Conservation (phyloP, 805 yeast species). For the Myxozyma mucilagina region DNA sequence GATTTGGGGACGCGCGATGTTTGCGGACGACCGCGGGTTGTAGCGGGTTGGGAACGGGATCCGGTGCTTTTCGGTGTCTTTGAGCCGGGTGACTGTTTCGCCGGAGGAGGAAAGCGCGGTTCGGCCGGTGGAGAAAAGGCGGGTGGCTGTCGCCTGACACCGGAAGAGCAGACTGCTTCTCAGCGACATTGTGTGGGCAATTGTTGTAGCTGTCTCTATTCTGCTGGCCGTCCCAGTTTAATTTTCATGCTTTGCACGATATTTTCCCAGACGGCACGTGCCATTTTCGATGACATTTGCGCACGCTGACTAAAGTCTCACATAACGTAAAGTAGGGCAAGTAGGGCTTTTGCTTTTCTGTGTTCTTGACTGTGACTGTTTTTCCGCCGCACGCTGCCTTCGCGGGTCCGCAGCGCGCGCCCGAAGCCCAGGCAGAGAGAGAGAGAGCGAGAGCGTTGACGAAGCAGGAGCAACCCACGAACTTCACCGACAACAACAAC, state of each 20-base stretch:
- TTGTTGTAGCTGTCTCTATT: not conserved
- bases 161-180: too few relatives aligned
- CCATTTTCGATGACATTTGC: not conserved
- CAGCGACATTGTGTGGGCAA: not conserved
- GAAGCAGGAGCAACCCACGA: too few relatives aligned
- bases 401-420: not conserved
- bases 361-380: not conserved
- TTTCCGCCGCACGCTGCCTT: not conserved
- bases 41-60: conserved; percentile 54
- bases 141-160: not conserved
- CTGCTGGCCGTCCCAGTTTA: not conserved
- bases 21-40: conserved; percentile 64
- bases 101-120: too few relatives aligned
- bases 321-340: conserved; percentile 1
- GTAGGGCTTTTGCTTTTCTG: not conserved
- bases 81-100: conserved; percentile 12
- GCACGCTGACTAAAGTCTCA: not conserved
- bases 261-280: conserved; percentile 5
- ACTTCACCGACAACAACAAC: not conserved
- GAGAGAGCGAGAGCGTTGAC: too few relatives aligned
- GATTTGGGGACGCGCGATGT: conserved; percentile 58
- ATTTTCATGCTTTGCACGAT: too few relatives aligned
- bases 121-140: too few relatives aligned
- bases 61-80: conserved; percentile 13
- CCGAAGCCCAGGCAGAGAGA: too few relatives aligned